Evolutionary conservation across 2,329 filamentous ascomycete species (phyloP).

Genomic region (Colletotrichum sp.): DNA sequence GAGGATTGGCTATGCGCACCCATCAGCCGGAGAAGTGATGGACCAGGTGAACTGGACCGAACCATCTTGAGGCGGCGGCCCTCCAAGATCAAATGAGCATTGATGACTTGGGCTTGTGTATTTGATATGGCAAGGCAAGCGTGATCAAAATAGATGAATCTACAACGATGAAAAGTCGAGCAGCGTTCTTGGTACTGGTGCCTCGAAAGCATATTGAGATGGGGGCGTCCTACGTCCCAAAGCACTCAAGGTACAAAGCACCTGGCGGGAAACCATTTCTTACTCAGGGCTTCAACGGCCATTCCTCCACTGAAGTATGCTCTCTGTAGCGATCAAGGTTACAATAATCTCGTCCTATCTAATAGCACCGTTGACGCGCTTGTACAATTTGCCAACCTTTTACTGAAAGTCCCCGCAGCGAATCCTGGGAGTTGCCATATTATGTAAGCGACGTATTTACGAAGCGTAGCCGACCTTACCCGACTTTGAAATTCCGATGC

Average conservation of each 20-base stretch:
- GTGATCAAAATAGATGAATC: constrained; percentile 9
- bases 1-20: constrained; percentile 80
- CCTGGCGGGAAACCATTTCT: no score
- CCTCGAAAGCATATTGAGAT: background rate
- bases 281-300: background rate
- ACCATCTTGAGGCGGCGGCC: constrained; percentile 49
- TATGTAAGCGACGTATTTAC: background rate
- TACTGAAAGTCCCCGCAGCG: background rate
- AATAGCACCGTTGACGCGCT: background rate
- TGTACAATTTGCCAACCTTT: background rate
- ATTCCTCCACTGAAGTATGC: background rate
- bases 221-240: no score
- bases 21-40: constrained; percentile 71
- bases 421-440: background rate
- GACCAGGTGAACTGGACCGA: constrained; percentile 99
- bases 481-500: constrained; percentile 12
- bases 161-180: background rate
- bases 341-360: background rate
- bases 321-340: background rate
- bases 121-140: constrained; percentile 12
- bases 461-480: background rate
- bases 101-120: constrained; percentile 1
- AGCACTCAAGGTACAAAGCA: no score
- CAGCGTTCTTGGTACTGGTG: background rate
- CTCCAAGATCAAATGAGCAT: background rate